phyloP scores from a whole-genome alignment of 164 flowering plant species.

The Piper betle region DNA sequence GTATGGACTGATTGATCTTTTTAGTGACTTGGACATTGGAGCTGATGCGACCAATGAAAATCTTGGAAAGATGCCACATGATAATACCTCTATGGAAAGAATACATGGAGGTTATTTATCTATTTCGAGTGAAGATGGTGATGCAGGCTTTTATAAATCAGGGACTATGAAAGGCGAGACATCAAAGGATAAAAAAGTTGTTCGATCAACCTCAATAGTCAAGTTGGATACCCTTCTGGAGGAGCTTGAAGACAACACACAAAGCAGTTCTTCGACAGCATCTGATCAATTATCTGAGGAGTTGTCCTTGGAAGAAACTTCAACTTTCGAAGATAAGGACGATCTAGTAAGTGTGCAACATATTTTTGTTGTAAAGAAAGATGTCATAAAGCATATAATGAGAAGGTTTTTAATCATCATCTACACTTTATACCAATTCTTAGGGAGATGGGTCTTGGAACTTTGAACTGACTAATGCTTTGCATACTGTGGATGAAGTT shows the following conservation, averaged over 20 bases:
- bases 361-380: neutral
- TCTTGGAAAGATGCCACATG: slow-evolving; percentile 3
- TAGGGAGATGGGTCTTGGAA: no score
- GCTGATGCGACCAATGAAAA: slow-evolving; percentile 3
- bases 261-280: slow-evolving; percentile 22
- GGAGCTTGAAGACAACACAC: slow-evolving; percentile 44
- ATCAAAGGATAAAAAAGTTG: neutral
- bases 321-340: slow-evolving; percentile 8
- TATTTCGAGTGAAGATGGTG: neutral
- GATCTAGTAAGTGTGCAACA: neutral
- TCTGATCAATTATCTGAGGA: slow-evolving; percentile 23
- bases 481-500: no score
- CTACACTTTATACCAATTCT: no score
- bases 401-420: no score
- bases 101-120: slow-evolving; percentile 5
- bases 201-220: slow-evolving; percentile 8
- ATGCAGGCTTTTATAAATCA: neutral
- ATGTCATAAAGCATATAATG: no score
- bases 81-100: slow-evolving; percentile 16
- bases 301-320: slow-evolving; percentile 18
- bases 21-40: slow-evolving; percentile 42
- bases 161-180: neutral
- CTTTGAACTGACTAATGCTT: no score
- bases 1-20: slow-evolving; percentile 77
- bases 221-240: slow-evolving; percentile 54